phyloP scores from a whole-genome alignment of 306 rosid species.

The Carpinus viminea region DNA sequence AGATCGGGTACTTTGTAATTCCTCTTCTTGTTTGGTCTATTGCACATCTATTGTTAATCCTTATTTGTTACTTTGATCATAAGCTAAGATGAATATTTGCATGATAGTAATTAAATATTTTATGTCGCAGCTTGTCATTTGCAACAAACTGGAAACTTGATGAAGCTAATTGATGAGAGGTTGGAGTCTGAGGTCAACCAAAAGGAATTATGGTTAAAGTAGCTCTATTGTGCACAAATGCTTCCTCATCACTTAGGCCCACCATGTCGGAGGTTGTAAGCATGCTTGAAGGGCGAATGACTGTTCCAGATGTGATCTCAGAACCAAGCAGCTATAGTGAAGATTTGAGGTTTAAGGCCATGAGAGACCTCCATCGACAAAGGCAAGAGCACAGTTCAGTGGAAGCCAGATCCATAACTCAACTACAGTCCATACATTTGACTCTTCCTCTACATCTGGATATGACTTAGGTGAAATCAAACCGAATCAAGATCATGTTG shows the following conservation, averaged over 20 bases:
- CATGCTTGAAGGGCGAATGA: constrained; percentile 59
- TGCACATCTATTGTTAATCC: background rate
- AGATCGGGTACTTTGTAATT: constrained; percentile 50
- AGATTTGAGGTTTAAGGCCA: constrained; percentile 75
- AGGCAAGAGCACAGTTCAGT: constrained; percentile 35
- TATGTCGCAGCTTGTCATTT: constrained; percentile 56
- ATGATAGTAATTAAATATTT: background rate
- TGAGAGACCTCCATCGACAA: constrained; percentile 56
- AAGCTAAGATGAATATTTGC: background rate
- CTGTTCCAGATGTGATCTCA: constrained; percentile 48
- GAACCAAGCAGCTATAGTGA: constrained; percentile 41
- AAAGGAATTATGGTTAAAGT: constrained; percentile 50
- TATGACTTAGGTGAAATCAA: constrained; percentile 28
- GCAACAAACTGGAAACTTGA: constrained; percentile 46
- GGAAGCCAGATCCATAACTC: constrained; percentile 44
- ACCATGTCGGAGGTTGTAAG: constrained; percentile 71
- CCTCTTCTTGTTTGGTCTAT: constrained; percentile 1
- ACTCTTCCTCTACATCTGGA: constrained; percentile 39
- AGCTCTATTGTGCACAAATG: constrained; percentile 63
- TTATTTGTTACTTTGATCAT: background rate
- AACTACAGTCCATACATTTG: constrained; percentile 30
- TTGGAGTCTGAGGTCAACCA: constrained; percentile 38
- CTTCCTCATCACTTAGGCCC: constrained; percentile 61
- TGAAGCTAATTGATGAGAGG: constrained; percentile 60
- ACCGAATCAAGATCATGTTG: constrained; percentile 23